phyloP scores from a whole-genome alignment of 495 filamentous ascomycete species.

The Rhizodiscina lignyota region DNA sequence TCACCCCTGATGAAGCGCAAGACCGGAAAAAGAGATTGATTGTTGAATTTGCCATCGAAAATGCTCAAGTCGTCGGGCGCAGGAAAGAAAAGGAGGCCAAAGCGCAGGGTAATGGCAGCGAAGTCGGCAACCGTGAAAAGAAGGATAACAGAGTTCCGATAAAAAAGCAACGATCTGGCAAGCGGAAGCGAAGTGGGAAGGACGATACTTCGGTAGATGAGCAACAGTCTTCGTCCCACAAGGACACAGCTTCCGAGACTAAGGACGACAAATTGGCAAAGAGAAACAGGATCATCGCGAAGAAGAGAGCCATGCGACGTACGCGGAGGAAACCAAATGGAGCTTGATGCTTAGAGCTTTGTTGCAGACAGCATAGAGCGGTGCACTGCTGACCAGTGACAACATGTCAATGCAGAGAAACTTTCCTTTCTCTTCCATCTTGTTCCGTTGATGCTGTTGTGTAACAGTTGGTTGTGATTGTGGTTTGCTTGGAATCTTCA shows the following conservation, averaged over 20 bases:
- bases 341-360: slow-evolving; percentile 3
- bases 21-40: slow-evolving; percentile 66
- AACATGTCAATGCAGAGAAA: too few species aligned
- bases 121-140: slow-evolving; percentile 13
- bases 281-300: slow-evolving; percentile 48
- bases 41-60: slow-evolving; percentile 97
- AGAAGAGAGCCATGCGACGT: slow-evolving; percentile 45
- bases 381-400: too few species aligned
- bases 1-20: slow-evolving; percentile 29
- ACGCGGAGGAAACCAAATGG: slow-evolving; percentile 25
- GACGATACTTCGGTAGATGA: slow-evolving; percentile 1
- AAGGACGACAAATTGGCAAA: slow-evolving; percentile 41
- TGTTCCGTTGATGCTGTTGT: not conserved
- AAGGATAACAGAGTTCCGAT: too few species aligned
- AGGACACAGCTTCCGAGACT: slow-evolving; percentile 12
- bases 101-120: slow-evolving; percentile 28
- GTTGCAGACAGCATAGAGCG: not conserved
- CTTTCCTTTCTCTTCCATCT: not conserved
- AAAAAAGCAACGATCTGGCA: slow-evolving; percentile 4
- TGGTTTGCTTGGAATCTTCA: too few species aligned
- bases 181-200: slow-evolving; percentile 6
- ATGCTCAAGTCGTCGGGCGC: slow-evolving; percentile 77
- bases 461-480: not conserved
- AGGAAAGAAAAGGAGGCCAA: slow-evolving; percentile 56
- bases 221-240: slow-evolving; percentile 9